These are phyloP conservation scores for Entomortierella beljakovae DNA, from an alignment of 192 early-diverging fungal genomes.

Conservation along the genomic window DNA sequence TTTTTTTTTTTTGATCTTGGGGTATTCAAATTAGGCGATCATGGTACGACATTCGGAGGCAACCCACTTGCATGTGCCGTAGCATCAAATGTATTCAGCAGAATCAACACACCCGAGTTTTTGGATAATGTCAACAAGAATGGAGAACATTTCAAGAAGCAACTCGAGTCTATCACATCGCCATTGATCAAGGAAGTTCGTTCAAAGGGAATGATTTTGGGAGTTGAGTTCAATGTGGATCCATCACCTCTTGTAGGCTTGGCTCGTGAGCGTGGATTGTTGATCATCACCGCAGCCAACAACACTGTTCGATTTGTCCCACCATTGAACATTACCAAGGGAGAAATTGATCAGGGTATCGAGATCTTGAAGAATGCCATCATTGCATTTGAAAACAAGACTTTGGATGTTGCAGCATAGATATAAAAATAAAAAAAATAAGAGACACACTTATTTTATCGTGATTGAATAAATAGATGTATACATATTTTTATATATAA, in stretches of 20 bases:
- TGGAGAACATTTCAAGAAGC: conserved; percentile 71
- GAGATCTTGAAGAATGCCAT: conserved; percentile 77
- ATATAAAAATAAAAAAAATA: neutral
- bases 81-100: conserved; percentile 77
- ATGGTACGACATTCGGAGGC: conserved; percentile 99
- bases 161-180: conserved; percentile 61
- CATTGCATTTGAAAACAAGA: conserved; percentile 43
- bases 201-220: conserved; percentile 89
- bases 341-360: conserved; percentile 82
- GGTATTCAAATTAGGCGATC: conserved; percentile 73
- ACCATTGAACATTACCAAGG: conserved; percentile 82
- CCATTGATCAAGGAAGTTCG: conserved; percentile 80
- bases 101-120: conserved; percentile 78
- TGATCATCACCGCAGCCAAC: conserved; percentile 87
- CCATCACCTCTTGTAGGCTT: conserved; percentile 76
- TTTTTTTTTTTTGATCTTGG: too few species aligned
- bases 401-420: conserved; percentile 40
- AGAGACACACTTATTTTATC: too few species aligned
- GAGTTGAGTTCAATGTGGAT: conserved; percentile 81
- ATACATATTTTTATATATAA: too few species aligned
- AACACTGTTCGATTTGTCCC: conserved; percentile 96
- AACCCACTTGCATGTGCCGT: conserved; percentile 92
- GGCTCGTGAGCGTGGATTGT: conserved; percentile 85
- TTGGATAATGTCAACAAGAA: conserved; percentile 74
- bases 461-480: too few species aligned